Evolutionary conservation across 2,329 filamentous ascomycete genomes (phyloP), one percentile per base, ranked within the genome.

Genomic region (Venturia nashicola): DNA sequence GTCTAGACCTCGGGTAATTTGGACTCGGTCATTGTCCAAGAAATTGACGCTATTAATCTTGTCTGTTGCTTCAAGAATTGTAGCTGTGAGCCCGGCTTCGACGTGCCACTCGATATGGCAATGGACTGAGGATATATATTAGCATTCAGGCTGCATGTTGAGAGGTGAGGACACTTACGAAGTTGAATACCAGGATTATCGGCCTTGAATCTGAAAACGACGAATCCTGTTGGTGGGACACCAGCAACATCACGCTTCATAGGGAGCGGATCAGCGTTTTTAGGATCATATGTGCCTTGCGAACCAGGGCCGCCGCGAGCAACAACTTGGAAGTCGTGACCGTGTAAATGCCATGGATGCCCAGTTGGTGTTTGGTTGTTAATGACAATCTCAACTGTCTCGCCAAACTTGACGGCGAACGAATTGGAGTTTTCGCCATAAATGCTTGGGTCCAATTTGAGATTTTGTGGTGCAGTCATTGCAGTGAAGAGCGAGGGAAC

Each of bases 401-500:
- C 75, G 64, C 82, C 83, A 66, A 86, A 82, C 36, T 85, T 78
- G 5, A 78, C 78, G 11, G 78, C 73, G 68, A 90, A 82, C 1
- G 80, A 75, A 48, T 79, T 78, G 3, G 78, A 78, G 70, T 84
- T 82, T 12, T 78, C 73, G 20, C 83, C 83, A 65, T 82, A 79
- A 36, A 77, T 74, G 12, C 67, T 65, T 14, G 74, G 71, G 64
- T 79, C 75, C 16, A 57, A 5, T 3, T 74, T 75, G 3, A 74
- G 73, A 6, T 76, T 73, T 20, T 64, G 36, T 18, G 78, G 76
- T 44, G 84, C 82, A 4, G 83, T 84, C 4, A 95, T 78, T 0
- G 82, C 89, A 0, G 88, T 90, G 78, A 91, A 95, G 0, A 96
- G 79, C 0, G 87, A 85, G 0, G 91, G 91, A 0, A 95, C 90